Evolutionary conservation across 768 basidiomycete genomes (phyloP).

Genomic region (Lentinus tigrinus): DNA sequence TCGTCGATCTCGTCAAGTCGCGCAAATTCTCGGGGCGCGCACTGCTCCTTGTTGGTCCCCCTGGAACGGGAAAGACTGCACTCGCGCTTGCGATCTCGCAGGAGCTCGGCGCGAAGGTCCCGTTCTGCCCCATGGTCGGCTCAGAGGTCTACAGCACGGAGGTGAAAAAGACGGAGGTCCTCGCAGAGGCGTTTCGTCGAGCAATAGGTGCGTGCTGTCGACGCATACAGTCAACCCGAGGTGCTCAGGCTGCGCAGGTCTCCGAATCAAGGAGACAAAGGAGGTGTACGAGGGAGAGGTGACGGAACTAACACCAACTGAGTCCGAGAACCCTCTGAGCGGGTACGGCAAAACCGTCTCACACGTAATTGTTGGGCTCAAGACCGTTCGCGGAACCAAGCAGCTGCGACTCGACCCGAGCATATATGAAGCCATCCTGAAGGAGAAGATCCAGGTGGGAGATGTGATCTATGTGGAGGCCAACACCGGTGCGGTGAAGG

Average conservation of each 20-base stretch:
- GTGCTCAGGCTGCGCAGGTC: slow-evolving; percentile 48
- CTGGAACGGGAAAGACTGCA: slow-evolving; percentile 98
- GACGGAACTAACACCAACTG: slow-evolving; percentile 93
- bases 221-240: neutral
- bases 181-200: slow-evolving; percentile 91
- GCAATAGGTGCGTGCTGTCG: slow-evolving; percentile 77
- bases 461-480: slow-evolving; percentile 96
- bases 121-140: slow-evolving; percentile 99
- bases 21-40: slow-evolving; percentile 94
- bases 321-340: slow-evolving; percentile 94
- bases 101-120: slow-evolving; percentile 91
- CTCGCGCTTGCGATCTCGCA: slow-evolving; percentile 94
- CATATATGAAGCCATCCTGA: slow-evolving; percentile 96
- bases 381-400: slow-evolving; percentile 85
- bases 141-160: slow-evolving; percentile 95
- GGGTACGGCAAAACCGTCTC: slow-evolving; percentile 99
- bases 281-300: slow-evolving; percentile 99
- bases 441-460: slow-evolving; percentile 94
- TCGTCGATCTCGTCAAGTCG: slow-evolving; percentile 86
- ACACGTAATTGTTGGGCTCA: slow-evolving; percentile 95
- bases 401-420: slow-evolving; percentile 91
- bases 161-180: slow-evolving; percentile 98
- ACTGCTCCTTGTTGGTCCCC: slow-evolving; percentile 88
- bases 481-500: slow-evolving; percentile 94
- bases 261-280: slow-evolving; percentile 98